Percentiles rank a stretch among this genome's conserved stretches.
Conservation (phyloP, 176 grass and related monocot species). For the Cenchrus fungigraminus region DNA sequence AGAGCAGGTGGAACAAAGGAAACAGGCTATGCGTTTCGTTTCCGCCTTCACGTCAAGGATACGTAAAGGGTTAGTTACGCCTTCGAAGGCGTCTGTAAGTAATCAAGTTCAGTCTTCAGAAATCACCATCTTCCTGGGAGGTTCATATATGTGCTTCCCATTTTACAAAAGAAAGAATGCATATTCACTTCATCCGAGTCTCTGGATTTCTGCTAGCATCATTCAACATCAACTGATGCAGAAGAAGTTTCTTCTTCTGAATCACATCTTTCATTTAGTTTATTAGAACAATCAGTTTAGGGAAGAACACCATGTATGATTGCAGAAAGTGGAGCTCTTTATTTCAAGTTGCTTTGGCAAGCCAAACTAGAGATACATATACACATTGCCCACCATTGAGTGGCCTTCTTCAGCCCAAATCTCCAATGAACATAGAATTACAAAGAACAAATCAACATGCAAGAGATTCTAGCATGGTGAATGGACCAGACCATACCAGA, state of each 20-base stretch:
- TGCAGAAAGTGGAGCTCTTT: conserved; percentile 15
- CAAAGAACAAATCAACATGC: conserved; percentile 20
- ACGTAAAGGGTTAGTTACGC: background rate
- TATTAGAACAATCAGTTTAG: background rate
- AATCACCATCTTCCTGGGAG: background rate
- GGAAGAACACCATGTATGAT: conserved; percentile 14
- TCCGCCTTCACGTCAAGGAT: conserved; percentile 1
- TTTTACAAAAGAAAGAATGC: background rate
- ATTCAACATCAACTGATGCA: conserved; percentile 2
- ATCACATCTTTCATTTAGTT: conserved; percentile 4
- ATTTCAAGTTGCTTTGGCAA: conserved; percentile 15
- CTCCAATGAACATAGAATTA: background rate
- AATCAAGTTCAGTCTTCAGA: background rate
- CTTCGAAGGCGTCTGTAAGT: background rate
- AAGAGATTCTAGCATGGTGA: conserved; percentile 20
- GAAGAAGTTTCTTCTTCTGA: background rate
- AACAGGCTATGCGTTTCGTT: fast-evolving
- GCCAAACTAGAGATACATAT: background rate
- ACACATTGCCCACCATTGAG: conserved; percentile 1
- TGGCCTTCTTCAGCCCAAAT: background rate
- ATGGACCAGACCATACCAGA: background rate
- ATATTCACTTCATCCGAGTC: background rate
- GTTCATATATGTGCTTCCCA: background rate
- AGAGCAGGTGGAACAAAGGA: conserved; percentile 9
- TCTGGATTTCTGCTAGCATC: background rate